phyloP scores from a whole-genome alignment of 768 basidiomycete genomes.

The Nidularia pulvinata region DNA sequence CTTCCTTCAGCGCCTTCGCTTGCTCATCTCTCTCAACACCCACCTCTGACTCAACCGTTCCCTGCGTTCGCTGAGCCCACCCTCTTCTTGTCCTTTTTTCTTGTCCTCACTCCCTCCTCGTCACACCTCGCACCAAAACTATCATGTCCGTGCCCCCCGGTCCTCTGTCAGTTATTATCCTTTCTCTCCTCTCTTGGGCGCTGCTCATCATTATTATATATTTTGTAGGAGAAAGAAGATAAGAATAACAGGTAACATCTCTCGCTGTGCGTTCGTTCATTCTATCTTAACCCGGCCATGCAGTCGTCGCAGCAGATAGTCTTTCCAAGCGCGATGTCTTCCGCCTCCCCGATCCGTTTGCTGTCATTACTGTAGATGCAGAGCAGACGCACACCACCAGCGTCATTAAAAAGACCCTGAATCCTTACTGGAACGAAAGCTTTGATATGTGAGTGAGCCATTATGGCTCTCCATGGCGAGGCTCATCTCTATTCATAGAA shows the following conservation, averaged over 20 bases:
- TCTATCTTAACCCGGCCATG: slow-evolving; percentile 2
- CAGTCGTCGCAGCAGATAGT: slow-evolving; percentile 95
- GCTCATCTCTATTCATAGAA: slow-evolving; percentile 51
- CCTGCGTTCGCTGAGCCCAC: no score
- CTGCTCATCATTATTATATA: not conserved
- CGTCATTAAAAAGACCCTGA: slow-evolving; percentile 94
- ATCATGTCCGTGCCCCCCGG: no score
- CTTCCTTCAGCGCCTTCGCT: no score
- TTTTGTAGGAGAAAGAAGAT: slow-evolving; percentile 1
- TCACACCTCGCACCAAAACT: no score
- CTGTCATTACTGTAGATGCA: slow-evolving; percentile 97
- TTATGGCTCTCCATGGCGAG: not conserved
- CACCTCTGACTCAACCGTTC: no score
- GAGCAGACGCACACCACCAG: slow-evolving; percentile 97
- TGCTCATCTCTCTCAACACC: no score
- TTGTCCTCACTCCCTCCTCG: no score
- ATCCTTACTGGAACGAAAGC: slow-evolving; percentile 97
- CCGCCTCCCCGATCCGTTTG: slow-evolving; percentile 96
- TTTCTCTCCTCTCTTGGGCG: no score
- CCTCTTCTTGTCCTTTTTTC: no score
- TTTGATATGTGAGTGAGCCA: slow-evolving; percentile 83
- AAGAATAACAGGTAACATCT: not conserved
- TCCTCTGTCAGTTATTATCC: no score
- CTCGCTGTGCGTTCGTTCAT: not conserved
- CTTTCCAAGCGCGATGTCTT: slow-evolving; percentile 95